Evolutionary conservation across 345 rosid genomes (phyloP).

Genomic region (Garcia nutans): DNA sequence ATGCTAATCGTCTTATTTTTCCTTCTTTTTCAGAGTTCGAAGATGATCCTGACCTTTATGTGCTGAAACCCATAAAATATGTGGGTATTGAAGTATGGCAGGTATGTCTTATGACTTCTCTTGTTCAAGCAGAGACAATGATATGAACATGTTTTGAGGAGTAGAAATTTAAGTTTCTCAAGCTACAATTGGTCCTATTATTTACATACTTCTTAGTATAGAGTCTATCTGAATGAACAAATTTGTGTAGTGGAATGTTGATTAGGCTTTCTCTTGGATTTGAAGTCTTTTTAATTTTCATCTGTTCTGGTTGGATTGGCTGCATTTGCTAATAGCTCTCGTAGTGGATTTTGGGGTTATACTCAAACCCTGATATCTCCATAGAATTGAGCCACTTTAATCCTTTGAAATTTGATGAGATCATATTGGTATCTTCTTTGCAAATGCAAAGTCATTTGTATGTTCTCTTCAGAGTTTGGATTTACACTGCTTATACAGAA

Average conservation of each 20-base stretch:
- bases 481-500: neutral
- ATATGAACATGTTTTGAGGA: neutral
- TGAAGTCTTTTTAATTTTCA: neutral
- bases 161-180: neutral
- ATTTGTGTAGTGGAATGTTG: neutral
- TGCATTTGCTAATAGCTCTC: neutral
- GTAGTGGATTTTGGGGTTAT: neutral
- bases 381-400: neutral
- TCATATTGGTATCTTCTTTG: neutral
- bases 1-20: neutral
- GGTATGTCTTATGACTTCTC: conserved; percentile 27
- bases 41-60: conserved; percentile 86
- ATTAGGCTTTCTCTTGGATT: neutral
- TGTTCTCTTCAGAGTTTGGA: neutral
- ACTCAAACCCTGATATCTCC: neutral
- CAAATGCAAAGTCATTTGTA: neutral
- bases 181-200: neutral
- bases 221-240: neutral
- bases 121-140: neutral
- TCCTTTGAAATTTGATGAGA: neutral
- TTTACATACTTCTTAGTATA: neutral
- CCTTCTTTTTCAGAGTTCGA: conserved; percentile 54
- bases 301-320: neutral
- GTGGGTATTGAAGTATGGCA: conserved; percentile 89
- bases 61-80: conserved; percentile 68